phyloP scores from a whole-genome alignment of 768 basidiomycete genomes.

The Xerocomus spinulosus region DNA sequence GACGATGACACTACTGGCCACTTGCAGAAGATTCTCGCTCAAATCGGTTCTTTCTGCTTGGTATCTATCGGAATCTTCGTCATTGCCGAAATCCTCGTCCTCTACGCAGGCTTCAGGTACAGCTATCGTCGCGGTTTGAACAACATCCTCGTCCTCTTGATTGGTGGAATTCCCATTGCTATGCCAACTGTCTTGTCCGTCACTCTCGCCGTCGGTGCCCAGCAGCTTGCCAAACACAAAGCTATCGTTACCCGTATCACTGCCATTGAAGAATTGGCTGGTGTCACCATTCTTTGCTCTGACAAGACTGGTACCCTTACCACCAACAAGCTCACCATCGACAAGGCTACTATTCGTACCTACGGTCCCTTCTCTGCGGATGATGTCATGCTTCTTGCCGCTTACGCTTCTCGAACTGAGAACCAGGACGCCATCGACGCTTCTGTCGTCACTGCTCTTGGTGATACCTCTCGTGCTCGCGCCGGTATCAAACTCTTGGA shows the following conservation, averaged over 20 bases:
- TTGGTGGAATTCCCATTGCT: constrained; percentile 99
- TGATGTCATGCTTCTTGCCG: constrained; percentile 89
- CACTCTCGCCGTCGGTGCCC: constrained; percentile 97
- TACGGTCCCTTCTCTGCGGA: constrained; percentile 87
- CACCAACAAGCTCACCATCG: constrained; percentile 99
- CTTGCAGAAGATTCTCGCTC: constrained; percentile 96
- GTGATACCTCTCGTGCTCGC: constrained; percentile 70
- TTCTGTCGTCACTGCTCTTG: constrained; percentile 78
- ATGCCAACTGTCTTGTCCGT: constrained; percentile 99
- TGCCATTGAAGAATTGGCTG: constrained; percentile 96
- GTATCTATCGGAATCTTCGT: constrained; percentile 96
- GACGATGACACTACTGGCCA: constrained; percentile 98
- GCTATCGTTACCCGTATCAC: constrained; percentile 99
- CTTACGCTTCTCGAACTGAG: constrained; percentile 96
- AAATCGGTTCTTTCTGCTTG: constrained; percentile 97
- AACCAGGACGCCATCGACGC: constrained; percentile 97
- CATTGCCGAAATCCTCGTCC: constrained; percentile 86
- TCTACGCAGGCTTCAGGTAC: constrained; percentile 91
- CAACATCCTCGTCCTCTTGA: constrained; percentile 97
- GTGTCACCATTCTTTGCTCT: constrained; percentile 97
- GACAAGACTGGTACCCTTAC: constrained; percentile 99
- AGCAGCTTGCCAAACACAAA: constrained; percentile 98
- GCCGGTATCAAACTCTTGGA: constrained; percentile 93
- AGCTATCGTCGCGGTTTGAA: constrained; percentile 91
- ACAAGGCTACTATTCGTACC: constrained; percentile 84